These are phyloP conservation scores for Kernera saxatilis DNA, from an alignment of 345 rosid species.

Conservation along the genomic window DNA sequence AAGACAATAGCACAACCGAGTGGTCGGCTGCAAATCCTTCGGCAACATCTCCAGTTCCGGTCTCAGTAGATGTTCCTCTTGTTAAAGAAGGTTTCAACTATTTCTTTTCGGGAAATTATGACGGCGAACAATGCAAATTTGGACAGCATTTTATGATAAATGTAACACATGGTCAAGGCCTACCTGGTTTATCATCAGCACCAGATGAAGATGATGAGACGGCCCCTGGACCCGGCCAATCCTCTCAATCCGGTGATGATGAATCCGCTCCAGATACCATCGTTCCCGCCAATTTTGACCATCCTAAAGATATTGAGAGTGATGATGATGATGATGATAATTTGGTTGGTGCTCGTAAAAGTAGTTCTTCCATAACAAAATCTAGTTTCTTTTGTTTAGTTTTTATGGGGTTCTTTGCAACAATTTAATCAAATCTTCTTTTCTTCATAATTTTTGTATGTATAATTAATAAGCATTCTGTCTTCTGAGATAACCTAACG, in stretches of 20 bases:
- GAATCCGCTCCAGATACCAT: conserved; percentile 73
- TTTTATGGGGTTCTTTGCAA: conserved; percentile 23
- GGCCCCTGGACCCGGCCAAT: conserved; percentile 52
- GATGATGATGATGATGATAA: conserved; percentile 27
- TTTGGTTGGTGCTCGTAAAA: conserved; percentile 3
- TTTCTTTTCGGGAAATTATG: conserved; percentile 82
- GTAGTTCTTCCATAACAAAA: conserved; percentile 32
- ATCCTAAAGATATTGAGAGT: conserved; percentile 44
- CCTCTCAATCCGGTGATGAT: conserved; percentile 43
- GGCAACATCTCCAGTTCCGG: conserved; percentile 45
- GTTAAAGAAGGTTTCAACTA: conserved; percentile 63
- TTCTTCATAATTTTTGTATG: neutral
- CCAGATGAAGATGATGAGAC: conserved; percentile 28
- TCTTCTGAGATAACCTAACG: neutral
- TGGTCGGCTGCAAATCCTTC: conserved; percentile 84
- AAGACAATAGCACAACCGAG: conserved; percentile 45
- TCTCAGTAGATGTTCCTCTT: conserved; percentile 63
- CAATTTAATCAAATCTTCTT: conserved; percentile 8
- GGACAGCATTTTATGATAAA: conserved; percentile 67
- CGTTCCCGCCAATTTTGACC: conserved; percentile 58
- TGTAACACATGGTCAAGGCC: conserved; percentile 75
- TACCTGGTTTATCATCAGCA: conserved; percentile 50
- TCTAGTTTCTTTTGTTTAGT: conserved; percentile 23
- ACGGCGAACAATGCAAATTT: conserved; percentile 76
- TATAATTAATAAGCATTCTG: neutral